Evolutionary conservation across 1,139 yeast species (phyloP), one percentile per base, ranked within the genome.

Genomic region (Debaryomyces psychrophilus): DNA sequence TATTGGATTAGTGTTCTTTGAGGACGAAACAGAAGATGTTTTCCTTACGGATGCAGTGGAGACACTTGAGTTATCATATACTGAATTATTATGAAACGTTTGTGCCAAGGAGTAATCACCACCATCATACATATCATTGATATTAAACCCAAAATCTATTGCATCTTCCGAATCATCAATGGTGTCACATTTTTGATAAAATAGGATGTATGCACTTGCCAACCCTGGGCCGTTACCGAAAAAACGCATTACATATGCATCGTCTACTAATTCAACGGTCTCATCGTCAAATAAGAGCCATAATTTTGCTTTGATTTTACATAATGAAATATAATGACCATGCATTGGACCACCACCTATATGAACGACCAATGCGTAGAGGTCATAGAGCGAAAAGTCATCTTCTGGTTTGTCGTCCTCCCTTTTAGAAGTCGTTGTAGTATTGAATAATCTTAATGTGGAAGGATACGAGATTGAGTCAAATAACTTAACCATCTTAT

Each of bases 261-360:
- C 96, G 54, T 86, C 90, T 6, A 93, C 93, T 25, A 87, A 73
- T 59, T 92, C 98, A 5, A 92, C 97, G 15, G 95, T 85, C 65
- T 93, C 99, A 64, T 93, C 99, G 63, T 93, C 99, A 67, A 89
- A 93, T 49, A 93, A 68, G 27, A 93, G 69, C 99, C 99, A 93
- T 1, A 97, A 89, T 35, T 83, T 82, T 17, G 81, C 77, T 47
- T 81, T 84, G 11, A 92, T 85, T 62, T 90, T 90, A 53, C 95
- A 87, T 8, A 93, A 71, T 0, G 96, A 81, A 11, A 93, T 92
- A 60, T 93, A 93, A 64, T 93, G 99, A 0, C 99, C 99, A 67
- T 92, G 97, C 73, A 90, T 90, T 1, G 98, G 97, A 0, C 98
- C 98, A 2, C 97, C 96, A 4, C 99, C 99, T 58, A 93, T 85